Base-by-base conservation (phyloP, 805 yeast species). In the Yarrowia sp. region DNA sequence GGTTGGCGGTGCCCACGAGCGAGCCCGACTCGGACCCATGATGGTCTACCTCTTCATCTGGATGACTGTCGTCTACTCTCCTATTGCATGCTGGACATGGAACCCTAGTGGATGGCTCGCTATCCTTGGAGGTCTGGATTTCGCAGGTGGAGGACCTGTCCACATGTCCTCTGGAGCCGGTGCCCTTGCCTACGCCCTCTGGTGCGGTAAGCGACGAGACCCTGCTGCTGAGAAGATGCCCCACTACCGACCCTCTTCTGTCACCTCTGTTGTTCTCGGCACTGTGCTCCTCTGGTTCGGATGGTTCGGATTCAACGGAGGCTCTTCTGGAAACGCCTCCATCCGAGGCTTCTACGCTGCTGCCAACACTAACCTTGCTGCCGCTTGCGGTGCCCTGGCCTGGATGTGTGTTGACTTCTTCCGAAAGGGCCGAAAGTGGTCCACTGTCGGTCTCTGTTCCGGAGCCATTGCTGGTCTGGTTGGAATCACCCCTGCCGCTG, bases 281-380 rank as follows among this genome's bases (percentile, higher is more conserved):
- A 92, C 98, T 20, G 89, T 91, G 13, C 90, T 95, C 82, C 85
- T 95, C 73, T 94, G 98, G 97, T 92, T 95, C 74, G 99, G 98
- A 43, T 95, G 99, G 99, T 92, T 92, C 75, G 98, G 97, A 47
- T 95, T 95, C 87, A 95, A 95, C 84, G 98, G 97, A 79, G 98
- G 98, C 74, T 92, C 97, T 58, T 90, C 98, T 63, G 98, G 97
- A 79, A 89, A 92, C 76, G 91, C 97, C 43, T 80, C 94, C 70
- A 87, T 95, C 77, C 89, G 98, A 81, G 93, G 97, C 68, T 91
- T 92, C 90, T 92, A 92, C 82, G 97, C 98, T 44, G 85, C 90
- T 77, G 89, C 90, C 75, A 92, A 91, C 85, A 94, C 98, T 75
- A 92, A 94, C 80, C 77, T 94, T 73, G 97, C 98, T 65, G 98